phyloP scores from a whole-genome alignment of 805 yeast species.

The Metschnikowia santaceciliae region DNA sequence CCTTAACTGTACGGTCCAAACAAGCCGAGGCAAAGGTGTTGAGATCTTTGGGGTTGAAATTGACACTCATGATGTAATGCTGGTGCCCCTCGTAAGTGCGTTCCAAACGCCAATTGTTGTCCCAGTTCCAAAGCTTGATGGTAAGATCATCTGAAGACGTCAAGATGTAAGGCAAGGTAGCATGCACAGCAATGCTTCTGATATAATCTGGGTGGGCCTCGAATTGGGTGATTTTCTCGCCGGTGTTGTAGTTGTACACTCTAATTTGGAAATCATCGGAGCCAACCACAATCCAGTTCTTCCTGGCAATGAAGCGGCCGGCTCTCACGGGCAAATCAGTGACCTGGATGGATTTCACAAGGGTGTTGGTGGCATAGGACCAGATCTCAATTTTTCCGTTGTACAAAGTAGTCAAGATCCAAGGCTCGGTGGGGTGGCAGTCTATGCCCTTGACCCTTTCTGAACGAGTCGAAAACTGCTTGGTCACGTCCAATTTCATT shows the following conservation, averaged over 20 bases:
- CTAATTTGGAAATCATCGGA: constrained; percentile 93
- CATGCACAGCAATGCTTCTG: constrained; percentile 90
- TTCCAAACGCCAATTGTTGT: constrained; percentile 82
- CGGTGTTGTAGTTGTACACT: constrained; percentile 91
- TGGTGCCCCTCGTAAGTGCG: constrained; percentile 94
- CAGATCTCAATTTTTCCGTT: constrained; percentile 90
- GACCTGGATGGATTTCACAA: constrained; percentile 87
- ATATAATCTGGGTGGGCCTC: constrained; percentile 98
- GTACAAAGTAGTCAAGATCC: constrained; percentile 89
- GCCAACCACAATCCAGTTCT: constrained; percentile 96
- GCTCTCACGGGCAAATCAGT: constrained; percentile 96
- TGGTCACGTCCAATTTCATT: constrained; percentile 50
- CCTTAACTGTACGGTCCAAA: constrained; percentile 91
- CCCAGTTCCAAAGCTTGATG: constrained; percentile 97
- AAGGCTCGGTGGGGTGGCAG: constrained; percentile 96
- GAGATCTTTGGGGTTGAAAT: constrained; percentile 96
- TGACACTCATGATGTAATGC: constrained; percentile 91
- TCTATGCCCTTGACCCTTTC: constrained; percentile 98
- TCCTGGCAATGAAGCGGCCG: constrained; percentile 90
- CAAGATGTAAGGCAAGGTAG: constrained; percentile 82
- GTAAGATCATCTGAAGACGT: constrained; percentile 91
- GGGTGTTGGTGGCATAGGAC: constrained; percentile 83
- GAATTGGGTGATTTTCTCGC: constrained; percentile 89
- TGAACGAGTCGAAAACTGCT: constrained; percentile 84
- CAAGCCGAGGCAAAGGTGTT: constrained; percentile 97